Base-by-base conservation (phyloP, 768 basidiomycete species). In the Tricholomella constricta region DNA sequence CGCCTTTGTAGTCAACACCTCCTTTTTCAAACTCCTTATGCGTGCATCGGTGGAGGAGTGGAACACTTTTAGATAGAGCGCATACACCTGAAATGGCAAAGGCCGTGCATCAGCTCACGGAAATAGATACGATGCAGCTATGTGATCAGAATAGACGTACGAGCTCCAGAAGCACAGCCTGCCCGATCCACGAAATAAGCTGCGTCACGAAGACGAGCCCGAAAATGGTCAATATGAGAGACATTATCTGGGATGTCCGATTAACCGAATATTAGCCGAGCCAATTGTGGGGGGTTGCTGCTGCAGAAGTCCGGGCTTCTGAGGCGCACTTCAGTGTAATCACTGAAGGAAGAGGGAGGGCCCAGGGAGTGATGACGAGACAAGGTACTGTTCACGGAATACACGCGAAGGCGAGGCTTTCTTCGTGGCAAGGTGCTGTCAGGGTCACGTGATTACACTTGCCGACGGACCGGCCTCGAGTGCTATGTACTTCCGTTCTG, bases 181-280 rank as follows among this genome's bases (percentile, higher is more conserved):
- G 82, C 40, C 94, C 94, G 46, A 96, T 80, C 94, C 93, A 95
- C 44, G 86, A 82, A 55, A 96, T 80, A 61, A 93, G 77, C 67
- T 95, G 88, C 2, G 90, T 89, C 48, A 91, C 57, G 62, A 96
- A 85, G 27, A 91, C 91, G 48, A 94, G 79, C 15, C 79, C 68
- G 65, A 98, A 92, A 55, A 96, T 89, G 22, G 89, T 81, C 50
- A 94, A 62, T 36, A 94, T 83, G 51, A 95, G 82, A 56, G 89
- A 81, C 90, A 93, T 92, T 55, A 41, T 52, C 23, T 31, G 44
- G 29, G 50, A 52, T 51, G 38, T 59, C 53, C 42, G 31, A 57
- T 45, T 54, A 57, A 32, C 44, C 27, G 31, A 42, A 27, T 44
- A 49, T 50, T 45, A 59, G 37, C 48, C 57, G 32, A 45, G 48